A percentile compares a stretch with the other conserved stretches of the same genome.
Conservation (phyloP, 1,284 basidiomycete species). For the Phaffia rhodozyma region DNA sequence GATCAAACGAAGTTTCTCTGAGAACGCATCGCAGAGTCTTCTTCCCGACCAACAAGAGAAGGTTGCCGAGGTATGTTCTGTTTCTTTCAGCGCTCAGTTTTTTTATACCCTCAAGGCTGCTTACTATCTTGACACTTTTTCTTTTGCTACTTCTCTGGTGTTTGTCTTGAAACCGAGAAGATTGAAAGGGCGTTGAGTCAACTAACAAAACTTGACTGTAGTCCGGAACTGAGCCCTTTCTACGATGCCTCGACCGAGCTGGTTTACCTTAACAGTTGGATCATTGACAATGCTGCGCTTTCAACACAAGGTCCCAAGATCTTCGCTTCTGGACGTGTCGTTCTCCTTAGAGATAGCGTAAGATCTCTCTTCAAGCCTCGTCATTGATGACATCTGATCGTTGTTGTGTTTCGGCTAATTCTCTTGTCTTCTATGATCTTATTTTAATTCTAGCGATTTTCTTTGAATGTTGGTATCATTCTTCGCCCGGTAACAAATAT, state of each 20-base stretch:
- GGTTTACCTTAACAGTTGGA: conserved; percentile 50
- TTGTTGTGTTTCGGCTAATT: not conserved
- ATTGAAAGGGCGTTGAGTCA: conserved; percentile 58
- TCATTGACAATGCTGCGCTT: conserved; percentile 53
- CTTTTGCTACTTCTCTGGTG: not conserved
- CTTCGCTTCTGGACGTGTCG: conserved; percentile 61
- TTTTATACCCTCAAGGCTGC: not conserved
- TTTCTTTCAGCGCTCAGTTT: not conserved
- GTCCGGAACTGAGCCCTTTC: conserved; percentile 54
- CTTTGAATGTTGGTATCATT: conserved; percentile 59
- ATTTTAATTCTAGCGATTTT: conserved; percentile 55
- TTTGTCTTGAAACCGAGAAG: conserved; percentile 36
- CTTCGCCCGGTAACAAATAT: conserved; percentile 53
- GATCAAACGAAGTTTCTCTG: conserved; percentile 98
- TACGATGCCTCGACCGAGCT: conserved; percentile 66
- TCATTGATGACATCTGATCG: not conserved
- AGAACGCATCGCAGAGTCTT: conserved; percentile 86
- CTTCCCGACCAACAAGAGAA: conserved; percentile 86
- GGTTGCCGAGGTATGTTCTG: conserved; percentile 54
- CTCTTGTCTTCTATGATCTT: not conserved
- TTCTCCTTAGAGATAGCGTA: conserved; percentile 73
- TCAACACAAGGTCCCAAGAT: conserved; percentile 58
- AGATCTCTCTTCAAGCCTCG: conserved; percentile 24
- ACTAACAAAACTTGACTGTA: conserved; percentile 57
- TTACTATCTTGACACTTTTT: conserved; percentile 8